phyloP scores from a whole-genome alignment of 2,329 filamentous ascomycete genomes.

The Drechmeria coniospora region DNA sequence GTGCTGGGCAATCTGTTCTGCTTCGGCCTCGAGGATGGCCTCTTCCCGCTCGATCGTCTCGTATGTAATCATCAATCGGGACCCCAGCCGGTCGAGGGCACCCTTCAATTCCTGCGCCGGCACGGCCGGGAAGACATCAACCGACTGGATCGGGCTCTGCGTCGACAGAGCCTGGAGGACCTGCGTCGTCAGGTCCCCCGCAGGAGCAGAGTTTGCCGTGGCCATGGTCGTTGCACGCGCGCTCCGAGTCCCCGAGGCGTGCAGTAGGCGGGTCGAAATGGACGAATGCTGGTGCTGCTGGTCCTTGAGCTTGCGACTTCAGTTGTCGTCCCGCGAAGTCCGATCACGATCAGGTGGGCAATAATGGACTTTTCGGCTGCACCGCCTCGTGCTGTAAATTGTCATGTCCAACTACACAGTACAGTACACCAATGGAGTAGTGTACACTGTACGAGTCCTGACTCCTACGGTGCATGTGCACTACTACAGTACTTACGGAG shows the following conservation, averaged over 20 bases:
- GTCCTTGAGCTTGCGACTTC: too few relatives aligned
- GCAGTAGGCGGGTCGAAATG: background rate
- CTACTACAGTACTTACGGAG: too few relatives aligned
- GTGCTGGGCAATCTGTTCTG: slow-evolving; percentile 53
- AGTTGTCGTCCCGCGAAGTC: too few relatives aligned
- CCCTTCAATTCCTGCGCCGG: slow-evolving; percentile 63
- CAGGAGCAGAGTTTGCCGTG: slow-evolving; percentile 17
- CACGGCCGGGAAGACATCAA: slow-evolving; percentile 51
- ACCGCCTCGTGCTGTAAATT: too few relatives aligned
- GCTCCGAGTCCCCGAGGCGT: background rate
- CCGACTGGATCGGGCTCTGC: slow-evolving; percentile 50
- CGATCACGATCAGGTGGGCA: too few relatives aligned
- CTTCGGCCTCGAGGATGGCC: slow-evolving; percentile 59
- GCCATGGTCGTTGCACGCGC: slow-evolving; percentile 22
- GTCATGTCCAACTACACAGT: too few relatives aligned
- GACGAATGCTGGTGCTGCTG: too few relatives aligned
- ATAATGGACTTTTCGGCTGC: slow-evolving; percentile 1
- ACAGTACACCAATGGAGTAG: too few relatives aligned
- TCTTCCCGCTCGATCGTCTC: slow-evolving; percentile 70
- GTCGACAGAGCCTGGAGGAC: slow-evolving; percentile 52
- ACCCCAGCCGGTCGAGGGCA: slow-evolving; percentile 71
- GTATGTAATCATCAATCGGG: slow-evolving; percentile 76
- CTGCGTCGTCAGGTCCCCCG: slow-evolving; percentile 44
- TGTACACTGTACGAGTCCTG: too few relatives aligned
- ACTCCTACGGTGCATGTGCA: too few relatives aligned